Evolutionary conservation across 805 yeast genomes (phyloP).

Genomic region (Scheffersomyces stipitis): DNA sequence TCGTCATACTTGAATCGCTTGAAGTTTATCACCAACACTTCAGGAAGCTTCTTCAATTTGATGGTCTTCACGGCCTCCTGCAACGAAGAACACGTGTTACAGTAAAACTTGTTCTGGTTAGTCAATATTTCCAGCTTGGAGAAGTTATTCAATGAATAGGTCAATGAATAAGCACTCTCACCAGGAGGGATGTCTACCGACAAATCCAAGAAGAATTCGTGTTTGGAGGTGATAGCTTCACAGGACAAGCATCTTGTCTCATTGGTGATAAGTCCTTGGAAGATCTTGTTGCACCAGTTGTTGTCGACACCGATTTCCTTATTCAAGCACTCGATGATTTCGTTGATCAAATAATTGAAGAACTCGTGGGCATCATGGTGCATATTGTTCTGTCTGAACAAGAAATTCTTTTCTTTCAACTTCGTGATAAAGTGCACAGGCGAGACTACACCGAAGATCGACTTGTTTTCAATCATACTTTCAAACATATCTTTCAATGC

Average conservation of each 20-base stretch:
- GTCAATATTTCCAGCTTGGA: slow-evolving; percentile 82
- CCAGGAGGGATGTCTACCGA: slow-evolving; percentile 80
- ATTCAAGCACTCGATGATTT: slow-evolving; percentile 58
- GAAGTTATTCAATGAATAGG: slow-evolving; percentile 78
- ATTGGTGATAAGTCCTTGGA: slow-evolving; percentile 82
- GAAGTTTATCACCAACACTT: slow-evolving; percentile 75
- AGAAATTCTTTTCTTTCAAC: slow-evolving; percentile 75
- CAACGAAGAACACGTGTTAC: slow-evolving; percentile 84
- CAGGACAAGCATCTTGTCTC: slow-evolving; percentile 90
- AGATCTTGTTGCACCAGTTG: slow-evolving; percentile 65
- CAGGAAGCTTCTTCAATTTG: slow-evolving; percentile 75
- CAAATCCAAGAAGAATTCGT: slow-evolving; percentile 84
- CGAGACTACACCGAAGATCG: slow-evolving; percentile 79
- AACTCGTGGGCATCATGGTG: slow-evolving; percentile 99
- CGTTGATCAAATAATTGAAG: slow-evolving; percentile 79
- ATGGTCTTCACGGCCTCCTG: slow-evolving; percentile 94
- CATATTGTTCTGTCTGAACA: slow-evolving; percentile 82
- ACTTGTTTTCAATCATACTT: slow-evolving; percentile 68
- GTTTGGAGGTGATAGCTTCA: slow-evolving; percentile 76
- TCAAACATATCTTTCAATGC: slow-evolving; percentile 86
- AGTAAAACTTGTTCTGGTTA: slow-evolving; percentile 87
- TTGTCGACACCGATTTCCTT: slow-evolving; percentile 25
- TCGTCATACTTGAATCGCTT: slow-evolving; percentile 93
- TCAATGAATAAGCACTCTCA: slow-evolving; percentile 55
- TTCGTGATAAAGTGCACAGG: slow-evolving; percentile 74